These are phyloP conservation scores for Amylostereum chailletii DNA, from an alignment of 1,284 basidiomycete genomes.

Conservation along the genomic window DNA sequence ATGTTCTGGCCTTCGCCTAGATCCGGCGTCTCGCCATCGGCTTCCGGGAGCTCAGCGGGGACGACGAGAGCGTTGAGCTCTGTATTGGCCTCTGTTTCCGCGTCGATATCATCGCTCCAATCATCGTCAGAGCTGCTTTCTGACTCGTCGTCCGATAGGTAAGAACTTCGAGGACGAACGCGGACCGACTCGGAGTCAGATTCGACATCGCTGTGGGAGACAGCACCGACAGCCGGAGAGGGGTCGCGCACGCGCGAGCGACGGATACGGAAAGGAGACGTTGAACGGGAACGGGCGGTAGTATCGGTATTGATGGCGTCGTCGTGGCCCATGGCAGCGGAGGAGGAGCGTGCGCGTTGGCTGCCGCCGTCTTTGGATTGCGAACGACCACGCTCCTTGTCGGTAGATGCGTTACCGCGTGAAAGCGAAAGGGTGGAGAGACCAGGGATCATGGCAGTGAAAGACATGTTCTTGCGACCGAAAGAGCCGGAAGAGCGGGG, in stretches of 20 bases:
- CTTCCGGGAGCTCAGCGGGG: conserved; percentile 28
- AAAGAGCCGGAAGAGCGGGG: conserved; percentile 38
- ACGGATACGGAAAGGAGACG: conserved; percentile 63
- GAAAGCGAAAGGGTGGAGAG: conserved; percentile 52
- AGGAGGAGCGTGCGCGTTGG: conserved; percentile 43
- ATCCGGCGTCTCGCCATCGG: conserved; percentile 54
- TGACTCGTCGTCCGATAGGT: conserved; percentile 43
- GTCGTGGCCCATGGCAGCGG: conserved; percentile 28
- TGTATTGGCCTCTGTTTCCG: conserved; percentile 59
- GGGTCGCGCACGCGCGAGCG: conserved; percentile 53
- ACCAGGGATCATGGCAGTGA: conserved; percentile 64
- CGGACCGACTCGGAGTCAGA: conserved; percentile 42
- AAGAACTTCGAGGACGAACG: conserved; percentile 44
- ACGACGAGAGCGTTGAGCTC: conserved; percentile 66
- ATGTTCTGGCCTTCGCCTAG: conserved; percentile 88
- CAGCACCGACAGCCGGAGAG: conserved; percentile 64
- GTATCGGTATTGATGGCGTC: conserved; percentile 14
- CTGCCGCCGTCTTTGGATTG: conserved; percentile 25
- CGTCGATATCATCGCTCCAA: conserved; percentile 14
- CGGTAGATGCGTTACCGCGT: conserved; percentile 36
- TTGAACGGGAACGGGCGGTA: conserved; percentile 48
- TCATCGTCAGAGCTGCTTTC: conserved; percentile 24
- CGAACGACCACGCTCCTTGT: conserved; percentile 46
- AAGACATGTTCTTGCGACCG: conserved; percentile 40
- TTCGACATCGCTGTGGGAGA: conserved; percentile 68